A percentile compares a stretch with the other conserved stretches of the same genome.
phyloP scores from a whole-genome alignment of 305 asterid genomes.

The Petunia hybrid region DNA sequence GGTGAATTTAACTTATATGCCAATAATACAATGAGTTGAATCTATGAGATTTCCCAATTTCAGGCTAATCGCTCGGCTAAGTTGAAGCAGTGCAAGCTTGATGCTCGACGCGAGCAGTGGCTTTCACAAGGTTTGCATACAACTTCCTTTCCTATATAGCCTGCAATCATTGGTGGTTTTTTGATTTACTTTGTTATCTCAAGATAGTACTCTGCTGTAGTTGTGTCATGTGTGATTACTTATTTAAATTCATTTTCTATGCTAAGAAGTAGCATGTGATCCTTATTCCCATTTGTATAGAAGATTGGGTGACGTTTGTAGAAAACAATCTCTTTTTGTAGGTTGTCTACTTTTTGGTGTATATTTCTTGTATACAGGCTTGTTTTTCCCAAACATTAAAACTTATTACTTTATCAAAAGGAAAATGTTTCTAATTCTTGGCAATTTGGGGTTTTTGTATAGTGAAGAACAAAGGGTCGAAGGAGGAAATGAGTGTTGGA shows the following conservation, averaged over 20 bases:
- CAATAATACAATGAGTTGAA: not conserved
- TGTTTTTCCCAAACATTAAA: too few species aligned
- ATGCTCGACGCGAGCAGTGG: constrained; percentile 82
- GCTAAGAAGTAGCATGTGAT: too few species aligned
- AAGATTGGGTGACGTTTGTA: too few species aligned
- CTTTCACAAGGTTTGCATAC: constrained; percentile 65
- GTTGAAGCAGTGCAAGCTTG: constrained; percentile 76
- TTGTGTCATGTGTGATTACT: not conserved
- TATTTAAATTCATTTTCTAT: not conserved
- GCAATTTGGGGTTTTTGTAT: constrained; percentile 28
- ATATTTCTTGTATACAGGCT: too few species aligned
- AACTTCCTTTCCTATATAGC: constrained; percentile 1
- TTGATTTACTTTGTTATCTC: not conserved
- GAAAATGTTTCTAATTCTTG: not conserved
- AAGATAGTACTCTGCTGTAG: not conserved
- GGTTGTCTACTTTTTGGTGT: too few species aligned
- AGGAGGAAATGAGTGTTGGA: constrained; percentile 43
- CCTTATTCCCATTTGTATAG: too few species aligned
- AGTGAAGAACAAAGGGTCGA: constrained; percentile 48
- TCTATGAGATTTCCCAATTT: constrained; percentile 6
- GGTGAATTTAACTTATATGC: not conserved
- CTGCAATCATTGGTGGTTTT: not conserved
- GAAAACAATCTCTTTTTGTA: too few species aligned
- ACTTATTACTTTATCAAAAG: too few species aligned
- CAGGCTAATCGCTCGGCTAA: constrained; percentile 68